These are phyloP conservation scores for Termitomyces sp. DNA, from an alignment of 768 basidiomycete species.

Conservation along the genomic window DNA sequence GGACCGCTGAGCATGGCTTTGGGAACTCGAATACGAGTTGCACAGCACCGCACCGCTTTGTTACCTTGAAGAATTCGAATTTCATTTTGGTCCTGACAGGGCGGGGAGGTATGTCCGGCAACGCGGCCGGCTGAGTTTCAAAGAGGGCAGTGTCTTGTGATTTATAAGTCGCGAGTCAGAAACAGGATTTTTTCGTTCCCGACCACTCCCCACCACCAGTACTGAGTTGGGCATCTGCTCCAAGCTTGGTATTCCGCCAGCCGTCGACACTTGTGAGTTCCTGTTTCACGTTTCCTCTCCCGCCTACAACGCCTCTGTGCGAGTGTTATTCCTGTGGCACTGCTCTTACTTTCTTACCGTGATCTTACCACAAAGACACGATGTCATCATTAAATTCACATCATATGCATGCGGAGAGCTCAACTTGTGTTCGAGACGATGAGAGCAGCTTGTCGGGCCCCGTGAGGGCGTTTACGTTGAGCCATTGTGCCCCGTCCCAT, in stretches of 20 bases:
- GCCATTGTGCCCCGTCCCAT: neutral
- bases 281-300: neutral
- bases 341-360: neutral
- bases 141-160: slow-evolving; percentile 11
- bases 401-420: neutral
- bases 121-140: slow-evolving; percentile 16
- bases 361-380: slow-evolving; percentile 1
- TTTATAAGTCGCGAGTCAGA: slow-evolving; percentile 14
- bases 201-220: slow-evolving; percentile 6
- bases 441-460: neutral
- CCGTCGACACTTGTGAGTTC: slow-evolving; percentile 6
- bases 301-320: slow-evolving; percentile 5
- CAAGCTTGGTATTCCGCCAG: slow-evolving; percentile 7
- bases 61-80: neutral
- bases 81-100: slow-evolving; percentile 1
- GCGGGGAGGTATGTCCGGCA: slow-evolving; percentile 3
- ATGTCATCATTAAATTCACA: slow-evolving; percentile 3
- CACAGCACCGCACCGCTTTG: slow-evolving; percentile 10
- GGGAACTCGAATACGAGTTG: neutral
- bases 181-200: slow-evolving; percentile 1
- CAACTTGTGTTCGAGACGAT: neutral
- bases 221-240: slow-evolving; percentile 6
- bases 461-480: slow-evolving; percentile 1
- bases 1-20: neutral
- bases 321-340: slow-evolving; percentile 4